Evolutionary conservation across 2,329 filamentous ascomycete genomes (phyloP).

Genomic region (Fusarium hostae): DNA sequence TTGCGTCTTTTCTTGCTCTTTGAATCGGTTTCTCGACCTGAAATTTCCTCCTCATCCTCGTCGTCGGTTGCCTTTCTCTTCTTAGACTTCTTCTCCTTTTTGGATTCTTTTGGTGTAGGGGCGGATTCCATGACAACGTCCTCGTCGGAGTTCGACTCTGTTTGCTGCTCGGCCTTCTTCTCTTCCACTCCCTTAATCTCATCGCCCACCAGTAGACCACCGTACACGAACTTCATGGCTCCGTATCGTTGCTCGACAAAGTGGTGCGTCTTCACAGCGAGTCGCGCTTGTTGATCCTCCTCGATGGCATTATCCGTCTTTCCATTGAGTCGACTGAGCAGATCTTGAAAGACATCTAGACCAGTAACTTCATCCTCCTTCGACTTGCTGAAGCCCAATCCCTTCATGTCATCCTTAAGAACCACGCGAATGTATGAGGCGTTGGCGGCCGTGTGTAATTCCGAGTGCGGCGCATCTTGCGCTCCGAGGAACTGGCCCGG

Average conservation of each 20-base stretch:
- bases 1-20: conserved; percentile 53
- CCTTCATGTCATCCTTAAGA: conserved; percentile 91
- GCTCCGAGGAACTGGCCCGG: conserved; percentile 86
- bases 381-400: conserved; percentile 83
- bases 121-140: conserved; percentile 41
- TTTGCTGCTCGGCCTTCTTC: conserved; percentile 17
- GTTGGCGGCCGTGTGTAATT: conserved; percentile 82
- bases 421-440: conserved; percentile 85
- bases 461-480: conserved; percentile 77
- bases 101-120: conserved; percentile 43
- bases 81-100: conserved; percentile 60
- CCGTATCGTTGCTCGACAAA: conserved; percentile 83
- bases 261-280: conserved; percentile 76
- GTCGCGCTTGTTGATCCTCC: conserved; percentile 73
- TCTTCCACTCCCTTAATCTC: conserved; percentile 58
- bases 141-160: conserved; percentile 27
- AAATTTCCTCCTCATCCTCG: conserved; percentile 47
- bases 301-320: conserved; percentile 79
- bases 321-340: conserved; percentile 90
- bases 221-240: conserved; percentile 84
- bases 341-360: conserved; percentile 84
- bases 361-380: conserved; percentile 84
- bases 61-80: conserved; percentile 60
- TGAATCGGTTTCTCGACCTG: conserved; percentile 46
- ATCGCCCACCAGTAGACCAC: conserved; percentile 75